Evolutionary conservation across 2,329 filamentous ascomycete genomes (phyloP).

Genomic region (Dryadomyces sulphureus): DNA sequence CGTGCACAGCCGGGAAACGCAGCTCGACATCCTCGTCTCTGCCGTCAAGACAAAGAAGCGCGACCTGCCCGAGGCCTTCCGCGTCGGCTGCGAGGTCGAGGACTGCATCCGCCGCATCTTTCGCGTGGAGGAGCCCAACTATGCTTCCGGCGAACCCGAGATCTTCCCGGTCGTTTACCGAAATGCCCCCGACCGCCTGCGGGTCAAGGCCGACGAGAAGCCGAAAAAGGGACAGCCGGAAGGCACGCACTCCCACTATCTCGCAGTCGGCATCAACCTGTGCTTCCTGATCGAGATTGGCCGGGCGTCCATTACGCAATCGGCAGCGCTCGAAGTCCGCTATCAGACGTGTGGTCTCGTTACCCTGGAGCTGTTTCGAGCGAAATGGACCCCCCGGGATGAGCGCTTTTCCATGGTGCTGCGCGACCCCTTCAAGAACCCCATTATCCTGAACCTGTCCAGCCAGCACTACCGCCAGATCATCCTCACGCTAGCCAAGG

Average conservation of each 20-base stretch:
- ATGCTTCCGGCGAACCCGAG: constrained; percentile 19
- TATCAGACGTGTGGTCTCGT: constrained; percentile 37
- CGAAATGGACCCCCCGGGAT: constrained; percentile 34
- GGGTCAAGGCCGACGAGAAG: constrained; percentile 22
- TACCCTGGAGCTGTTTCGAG: constrained; percentile 34
- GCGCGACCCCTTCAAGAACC: constrained; percentile 23
- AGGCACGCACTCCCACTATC: constrained; percentile 38
- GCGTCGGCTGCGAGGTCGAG: constrained; percentile 31
- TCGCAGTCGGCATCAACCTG: constrained; percentile 37
- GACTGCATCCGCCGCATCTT: constrained; percentile 30
- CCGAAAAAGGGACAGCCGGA: constrained; percentile 28
- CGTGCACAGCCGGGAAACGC: constrained; percentile 33
- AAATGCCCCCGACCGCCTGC: constrained; percentile 19
- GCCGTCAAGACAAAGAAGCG: constrained; percentile 20
- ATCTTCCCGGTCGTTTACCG: constrained; percentile 40
- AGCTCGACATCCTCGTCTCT: constrained; percentile 28
- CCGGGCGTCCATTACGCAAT: constrained; percentile 25
- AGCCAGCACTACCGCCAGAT: constrained; percentile 39
- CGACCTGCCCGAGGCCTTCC: constrained; percentile 19
- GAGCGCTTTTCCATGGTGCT: constrained; percentile 42
- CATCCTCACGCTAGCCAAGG: constrained; percentile 36
- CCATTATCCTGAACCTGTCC: constrained; percentile 27
- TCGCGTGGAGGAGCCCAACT: constrained; percentile 26
- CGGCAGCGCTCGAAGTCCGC: constrained; percentile 30
- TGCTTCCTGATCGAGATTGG: constrained; percentile 37